Evolutionary conservation across 768 basidiomycete species (phyloP).

Genomic region (Lactifluus pinguis): DNA sequence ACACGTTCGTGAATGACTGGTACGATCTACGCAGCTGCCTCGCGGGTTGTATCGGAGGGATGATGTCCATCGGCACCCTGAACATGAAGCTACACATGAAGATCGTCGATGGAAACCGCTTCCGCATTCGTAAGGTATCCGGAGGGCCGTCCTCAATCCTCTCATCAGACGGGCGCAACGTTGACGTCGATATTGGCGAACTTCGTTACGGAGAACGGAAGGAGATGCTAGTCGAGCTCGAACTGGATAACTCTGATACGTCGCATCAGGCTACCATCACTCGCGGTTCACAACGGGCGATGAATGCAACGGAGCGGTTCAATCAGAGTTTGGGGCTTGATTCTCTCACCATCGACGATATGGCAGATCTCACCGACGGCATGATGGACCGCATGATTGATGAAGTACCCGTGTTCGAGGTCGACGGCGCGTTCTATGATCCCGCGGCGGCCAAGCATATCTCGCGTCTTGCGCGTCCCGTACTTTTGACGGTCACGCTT

Average conservation of each 20-base stretch:
- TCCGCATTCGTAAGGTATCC: conserved; percentile 90
- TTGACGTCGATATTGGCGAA: conserved; percentile 92
- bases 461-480: conserved; percentile 83
- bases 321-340: conserved; percentile 82
- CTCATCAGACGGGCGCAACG: conserved; percentile 85
- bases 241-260: conserved; percentile 70
- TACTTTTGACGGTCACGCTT: conserved; percentile 89
- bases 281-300: conserved; percentile 22
- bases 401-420: conserved; percentile 93
- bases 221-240: conserved; percentile 95
- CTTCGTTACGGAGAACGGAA: conserved; percentile 92
- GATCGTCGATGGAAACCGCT: conserved; percentile 82
- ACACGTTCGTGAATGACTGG: conserved; percentile 98
- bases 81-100: conserved; percentile 95
- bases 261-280: conserved; percentile 9
- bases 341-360: conserved; percentile 60
- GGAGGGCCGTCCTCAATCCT: conserved; percentile 84
- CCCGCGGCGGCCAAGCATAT: conserved; percentile 77
- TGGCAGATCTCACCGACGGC: conserved; percentile 69
- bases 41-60: conserved; percentile 90
- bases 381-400: conserved; percentile 98
- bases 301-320: conserved; percentile 85
- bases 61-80: conserved; percentile 90
- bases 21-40: conserved; percentile 89
- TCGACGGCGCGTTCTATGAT: conserved; percentile 93